phyloP scores from a whole-genome alignment of 192 early-diverging fungal species.

The Backusella liffmaniae region DNA sequence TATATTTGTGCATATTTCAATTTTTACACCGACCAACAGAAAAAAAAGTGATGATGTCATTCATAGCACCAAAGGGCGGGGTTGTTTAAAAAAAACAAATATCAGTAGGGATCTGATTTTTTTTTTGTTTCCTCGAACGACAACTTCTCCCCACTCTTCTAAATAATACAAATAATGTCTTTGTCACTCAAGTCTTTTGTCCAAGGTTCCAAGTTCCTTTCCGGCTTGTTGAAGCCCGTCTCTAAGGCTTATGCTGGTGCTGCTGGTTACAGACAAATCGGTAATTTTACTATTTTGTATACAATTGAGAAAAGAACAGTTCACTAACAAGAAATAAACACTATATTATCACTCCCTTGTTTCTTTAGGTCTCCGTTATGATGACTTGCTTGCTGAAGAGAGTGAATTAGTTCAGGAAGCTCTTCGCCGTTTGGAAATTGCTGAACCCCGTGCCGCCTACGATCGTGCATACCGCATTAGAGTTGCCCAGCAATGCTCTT shows the following conservation, averaged over 20 bases:
- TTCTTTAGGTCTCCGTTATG: conserved; percentile 75
- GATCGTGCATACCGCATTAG: conserved; percentile 80
- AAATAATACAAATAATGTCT: conserved; percentile 20
- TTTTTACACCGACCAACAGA: background rate
- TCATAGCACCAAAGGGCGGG: background rate
- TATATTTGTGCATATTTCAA: too few relatives aligned
- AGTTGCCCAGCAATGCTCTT: conserved; percentile 73
- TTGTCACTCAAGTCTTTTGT: conserved; percentile 50
- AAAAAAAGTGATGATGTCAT: conserved; percentile 5
- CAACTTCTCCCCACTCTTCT: conserved; percentile 4
- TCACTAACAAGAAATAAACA: background rate
- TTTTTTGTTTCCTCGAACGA: conserved; percentile 8
- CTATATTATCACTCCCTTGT: conserved; percentile 3
- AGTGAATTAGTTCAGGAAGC: conserved; percentile 80
- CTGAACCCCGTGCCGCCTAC: conserved; percentile 52
- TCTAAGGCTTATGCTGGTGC: conserved; percentile 65
- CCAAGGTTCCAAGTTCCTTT: conserved; percentile 53
- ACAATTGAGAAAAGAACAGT: background rate
- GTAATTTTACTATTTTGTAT: conserved; percentile 34
- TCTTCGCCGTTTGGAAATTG: conserved; percentile 68
- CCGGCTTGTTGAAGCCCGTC: conserved; percentile 54
- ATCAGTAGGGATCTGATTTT: conserved; percentile 9
- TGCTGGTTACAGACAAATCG: conserved; percentile 69
- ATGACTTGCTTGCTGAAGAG: conserved; percentile 90
- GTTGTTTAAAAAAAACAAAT: conserved; percentile 10